These are phyloP conservation scores for Aspergillus thermomutatus DNA, from an alignment of 2,329 filamentous ascomycete species.

Conservation along the genomic window DNA sequence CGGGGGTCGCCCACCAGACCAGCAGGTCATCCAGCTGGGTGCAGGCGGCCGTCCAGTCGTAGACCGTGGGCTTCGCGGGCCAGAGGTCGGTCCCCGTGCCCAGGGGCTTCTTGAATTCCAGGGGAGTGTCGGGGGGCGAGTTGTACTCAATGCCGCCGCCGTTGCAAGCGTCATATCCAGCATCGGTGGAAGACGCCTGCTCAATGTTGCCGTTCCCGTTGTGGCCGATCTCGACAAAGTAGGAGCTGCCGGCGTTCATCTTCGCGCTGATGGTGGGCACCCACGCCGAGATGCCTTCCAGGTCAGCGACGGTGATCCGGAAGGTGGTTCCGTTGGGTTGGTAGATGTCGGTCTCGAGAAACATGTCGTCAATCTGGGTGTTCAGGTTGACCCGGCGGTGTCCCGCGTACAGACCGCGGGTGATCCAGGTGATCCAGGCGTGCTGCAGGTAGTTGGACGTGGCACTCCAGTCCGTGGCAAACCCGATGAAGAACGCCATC, in stretches of 20 bases:
- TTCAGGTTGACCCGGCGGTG: slow-evolving; percentile 54
- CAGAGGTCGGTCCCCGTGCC: slow-evolving; percentile 51
- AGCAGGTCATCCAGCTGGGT: slow-evolving; percentile 49
- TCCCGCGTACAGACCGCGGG: slow-evolving; percentile 56
- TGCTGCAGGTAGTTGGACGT: slow-evolving; percentile 60
- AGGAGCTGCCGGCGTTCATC: slow-evolving; percentile 51
- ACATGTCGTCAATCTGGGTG: slow-evolving; percentile 62
- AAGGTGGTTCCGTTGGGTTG: slow-evolving; percentile 48
- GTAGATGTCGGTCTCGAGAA: slow-evolving; percentile 53
- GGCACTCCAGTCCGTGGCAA: slow-evolving; percentile 50
- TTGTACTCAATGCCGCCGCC: slow-evolving; percentile 45
- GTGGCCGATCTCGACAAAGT: slow-evolving; percentile 54
- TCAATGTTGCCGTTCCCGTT: slow-evolving; percentile 56
- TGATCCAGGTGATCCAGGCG: slow-evolving; percentile 61
- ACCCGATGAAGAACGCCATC: slow-evolving; percentile 60
- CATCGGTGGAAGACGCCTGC: slow-evolving; percentile 22
- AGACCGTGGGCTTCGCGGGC: slow-evolving; percentile 44
- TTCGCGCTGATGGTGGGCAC: slow-evolving; percentile 42
- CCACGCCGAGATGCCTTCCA: slow-evolving; percentile 46
- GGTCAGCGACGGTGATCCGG: slow-evolving; percentile 47
- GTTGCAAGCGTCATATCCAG: slow-evolving; percentile 25
- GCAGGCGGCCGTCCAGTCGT: slow-evolving; percentile 51
- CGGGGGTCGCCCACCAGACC: slow-evolving; percentile 51
- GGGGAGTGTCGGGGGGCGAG: slow-evolving; percentile 44
- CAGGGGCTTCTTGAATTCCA: slow-evolving; percentile 50